A percentile compares a stretch with the other conserved stretches of the same genome.
These are phyloP conservation scores for Neohortaea acidophila DNA, from an alignment of 495 filamentous ascomycete genomes.

Conservation along the genomic window DNA sequence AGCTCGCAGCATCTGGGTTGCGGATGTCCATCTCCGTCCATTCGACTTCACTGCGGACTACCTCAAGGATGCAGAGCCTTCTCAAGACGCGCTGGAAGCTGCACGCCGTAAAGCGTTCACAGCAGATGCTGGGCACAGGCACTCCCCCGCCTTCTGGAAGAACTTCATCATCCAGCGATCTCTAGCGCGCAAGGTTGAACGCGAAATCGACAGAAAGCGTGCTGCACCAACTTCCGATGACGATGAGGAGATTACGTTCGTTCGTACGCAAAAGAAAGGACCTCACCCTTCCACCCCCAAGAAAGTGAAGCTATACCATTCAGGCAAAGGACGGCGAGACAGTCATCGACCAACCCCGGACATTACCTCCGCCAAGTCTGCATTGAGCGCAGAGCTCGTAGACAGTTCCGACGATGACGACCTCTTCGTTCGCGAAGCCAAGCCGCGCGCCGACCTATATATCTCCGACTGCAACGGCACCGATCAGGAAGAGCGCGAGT, in stretches of 20 bases:
- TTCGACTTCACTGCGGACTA: conserved; percentile 6
- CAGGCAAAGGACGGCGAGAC: neutral
- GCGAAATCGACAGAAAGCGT: neutral
- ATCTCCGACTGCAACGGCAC: neutral
- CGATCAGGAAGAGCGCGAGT: neutral
- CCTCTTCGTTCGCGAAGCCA: neutral
- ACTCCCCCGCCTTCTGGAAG: neutral
- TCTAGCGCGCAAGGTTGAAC: neutral
- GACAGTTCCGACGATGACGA: neutral
- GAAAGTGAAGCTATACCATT: neutral
- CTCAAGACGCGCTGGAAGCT: neutral
- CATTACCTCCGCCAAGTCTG: neutral
- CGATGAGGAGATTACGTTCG: neutral
- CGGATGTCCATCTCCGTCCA: neutral
- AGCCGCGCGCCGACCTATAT: neutral
- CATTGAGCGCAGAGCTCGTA: neutral
- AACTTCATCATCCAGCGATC: neutral
- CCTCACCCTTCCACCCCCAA: neutral
- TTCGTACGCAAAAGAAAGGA: neutral
- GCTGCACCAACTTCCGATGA: neutral
- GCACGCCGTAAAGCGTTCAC: neutral
- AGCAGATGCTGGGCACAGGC: neutral
- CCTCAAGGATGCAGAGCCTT: neutral
- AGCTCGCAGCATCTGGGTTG: conserved; percentile 6
- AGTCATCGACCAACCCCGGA: neutral